Conservation (phyloP, 1,284 basidiomycete species). For the Microbotryomycetes sp. region DNA sequence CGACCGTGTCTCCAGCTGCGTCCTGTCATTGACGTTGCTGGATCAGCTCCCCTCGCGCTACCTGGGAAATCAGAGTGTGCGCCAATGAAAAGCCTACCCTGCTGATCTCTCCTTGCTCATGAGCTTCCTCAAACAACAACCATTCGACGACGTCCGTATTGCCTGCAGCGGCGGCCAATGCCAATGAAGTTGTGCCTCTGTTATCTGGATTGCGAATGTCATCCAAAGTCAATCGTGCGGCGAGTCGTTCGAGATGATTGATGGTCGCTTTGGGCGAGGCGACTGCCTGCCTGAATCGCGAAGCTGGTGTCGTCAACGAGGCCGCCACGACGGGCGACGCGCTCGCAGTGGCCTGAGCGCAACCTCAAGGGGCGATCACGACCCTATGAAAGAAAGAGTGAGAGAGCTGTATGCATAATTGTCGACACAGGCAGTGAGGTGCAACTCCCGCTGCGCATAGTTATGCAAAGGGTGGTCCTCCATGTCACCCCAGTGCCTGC, state of each 20-base stretch:
- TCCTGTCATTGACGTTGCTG: conserved; percentile 6
- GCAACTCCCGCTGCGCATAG: too few species aligned
- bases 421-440: too few species aligned
- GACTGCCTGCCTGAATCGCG: conserved; percentile 7
- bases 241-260: conserved; percentile 18
- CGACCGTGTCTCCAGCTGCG: conserved; percentile 21
- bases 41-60: not conserved
- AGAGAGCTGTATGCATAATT: too few species aligned
- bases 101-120: conserved; percentile 84
- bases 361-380: too few species aligned
- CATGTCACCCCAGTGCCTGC: too few species aligned
- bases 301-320: not conserved
- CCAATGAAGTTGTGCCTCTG: conserved; percentile 68
- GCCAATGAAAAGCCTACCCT: conserved; percentile 53
- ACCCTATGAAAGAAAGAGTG: too few species aligned
- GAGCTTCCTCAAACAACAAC: conserved; percentile 62
- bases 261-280: conserved; percentile 4
- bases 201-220: conserved; percentile 82
- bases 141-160: conserved; percentile 85
- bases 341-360: too few species aligned
- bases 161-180: conserved; percentile 77
- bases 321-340: not conserved
- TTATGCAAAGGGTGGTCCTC: too few species aligned
- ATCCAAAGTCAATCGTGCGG: conserved; percentile 14
- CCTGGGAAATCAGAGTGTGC: not conserved